Percentiles rank a stretch among this genome's conserved stretches.
Conservation (phyloP, 805 yeast species). For the Spathaspora boniae region DNA sequence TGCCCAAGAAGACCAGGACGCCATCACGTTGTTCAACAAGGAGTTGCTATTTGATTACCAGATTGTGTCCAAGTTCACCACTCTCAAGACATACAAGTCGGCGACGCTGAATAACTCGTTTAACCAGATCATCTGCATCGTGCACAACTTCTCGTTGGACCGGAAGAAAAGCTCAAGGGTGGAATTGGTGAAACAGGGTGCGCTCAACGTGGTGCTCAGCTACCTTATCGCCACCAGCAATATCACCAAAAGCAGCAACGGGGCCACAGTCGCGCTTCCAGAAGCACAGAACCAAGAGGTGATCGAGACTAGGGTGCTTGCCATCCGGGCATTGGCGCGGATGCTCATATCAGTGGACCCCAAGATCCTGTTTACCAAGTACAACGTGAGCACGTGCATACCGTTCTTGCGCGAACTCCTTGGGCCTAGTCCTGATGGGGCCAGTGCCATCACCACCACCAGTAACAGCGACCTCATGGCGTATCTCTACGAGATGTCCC, state of each 20-base stretch:
- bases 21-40: conserved; percentile 30
- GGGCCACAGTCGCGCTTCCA: conserved; percentile 18
- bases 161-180: conserved; percentile 23
- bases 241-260: conserved; percentile 17
- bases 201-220: conserved; percentile 34
- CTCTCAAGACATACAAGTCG: conserved; percentile 16
- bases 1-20: conserved; percentile 19
- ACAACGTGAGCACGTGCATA: conserved; percentile 38
- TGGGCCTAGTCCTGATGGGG: conserved; percentile 32
- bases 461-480: conserved; percentile 10
- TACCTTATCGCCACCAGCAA: conserved; percentile 32
- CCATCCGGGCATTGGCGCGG: conserved; percentile 42
- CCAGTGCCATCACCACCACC: conserved; percentile 16
- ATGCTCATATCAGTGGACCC: conserved; percentile 46
- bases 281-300: conserved; percentile 10
- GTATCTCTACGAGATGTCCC: conserved; percentile 28
- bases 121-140: conserved; percentile 27
- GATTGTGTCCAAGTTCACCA: conserved; percentile 16
- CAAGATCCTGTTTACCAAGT: conserved; percentile 34
- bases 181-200: conserved; percentile 47
- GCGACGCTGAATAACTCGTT: conserved; percentile 11
- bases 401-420: conserved; percentile 49
- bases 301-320: conserved; percentile 24
- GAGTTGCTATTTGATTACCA: conserved; percentile 23
- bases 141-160: conserved; percentile 31